Percentiles rank a stretch among this genome's conserved stretches.
Conservation (phyloP, 1,139 yeast genomes). For the Petasospora rhodanensis region DNA sequence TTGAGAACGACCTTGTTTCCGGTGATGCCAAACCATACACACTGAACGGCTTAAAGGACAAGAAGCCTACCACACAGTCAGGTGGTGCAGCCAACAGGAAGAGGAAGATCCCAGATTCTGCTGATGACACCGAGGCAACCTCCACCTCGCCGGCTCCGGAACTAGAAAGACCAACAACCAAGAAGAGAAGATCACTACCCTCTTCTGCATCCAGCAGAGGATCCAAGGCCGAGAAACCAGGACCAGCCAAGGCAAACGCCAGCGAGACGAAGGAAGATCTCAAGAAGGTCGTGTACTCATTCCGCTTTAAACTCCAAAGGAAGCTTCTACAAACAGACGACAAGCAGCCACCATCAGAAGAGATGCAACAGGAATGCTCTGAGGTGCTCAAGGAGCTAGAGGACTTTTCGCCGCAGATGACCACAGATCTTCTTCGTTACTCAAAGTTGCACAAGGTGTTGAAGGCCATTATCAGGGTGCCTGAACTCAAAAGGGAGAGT, state of each 20-base stretch:
- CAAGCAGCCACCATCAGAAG: conserved; percentile 30
- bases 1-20: background rate
- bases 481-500: conserved; percentile 22
- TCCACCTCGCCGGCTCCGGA: no score
- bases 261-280: background rate
- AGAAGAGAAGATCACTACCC: no score
- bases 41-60: no score
- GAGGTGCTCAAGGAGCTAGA: conserved; percentile 40
- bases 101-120: conserved; percentile 1
- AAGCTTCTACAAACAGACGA: conserved; percentile 23
- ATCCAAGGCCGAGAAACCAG: no score
- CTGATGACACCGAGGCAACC: no score
- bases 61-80: no score
- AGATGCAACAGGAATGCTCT: conserved; percentile 43
- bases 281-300: conserved; percentile 2
- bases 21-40: no score
- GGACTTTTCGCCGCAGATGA: conserved; percentile 37
- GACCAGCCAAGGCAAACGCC: no score
- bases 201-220: no score
- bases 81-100: background rate
- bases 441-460: conserved; percentile 52
- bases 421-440: conserved; percentile 35
- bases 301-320: conserved; percentile 29
- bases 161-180: no score
- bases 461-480: conserved; percentile 42